A percentile compares a stretch with the other conserved stretches of the same genome.
Evolutionary conservation across 805 yeast species (phyloP).

Genomic region (Candida ortonii): DNA sequence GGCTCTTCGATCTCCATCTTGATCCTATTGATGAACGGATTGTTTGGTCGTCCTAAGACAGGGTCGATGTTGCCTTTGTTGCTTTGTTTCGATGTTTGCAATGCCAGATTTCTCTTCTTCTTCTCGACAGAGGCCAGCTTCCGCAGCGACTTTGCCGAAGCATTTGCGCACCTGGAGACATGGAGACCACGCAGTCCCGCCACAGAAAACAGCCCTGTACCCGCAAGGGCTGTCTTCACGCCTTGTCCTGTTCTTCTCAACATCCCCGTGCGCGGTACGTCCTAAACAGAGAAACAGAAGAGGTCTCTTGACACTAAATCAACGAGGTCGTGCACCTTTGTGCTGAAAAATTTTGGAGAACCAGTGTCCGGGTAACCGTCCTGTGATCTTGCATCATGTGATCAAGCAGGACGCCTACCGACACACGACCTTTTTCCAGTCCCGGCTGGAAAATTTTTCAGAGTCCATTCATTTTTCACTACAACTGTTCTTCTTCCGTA

Average conservation of each 20-base stretch:
- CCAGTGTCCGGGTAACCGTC: not conserved
- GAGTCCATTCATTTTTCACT: too few relatives aligned
- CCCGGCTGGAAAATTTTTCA: conserved; percentile 8
- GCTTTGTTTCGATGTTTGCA: conserved; percentile 13
- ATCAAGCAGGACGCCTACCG: too few relatives aligned
- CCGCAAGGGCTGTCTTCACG: too few relatives aligned
- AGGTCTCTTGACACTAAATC: too few relatives aligned
- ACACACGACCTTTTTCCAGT: too few relatives aligned
- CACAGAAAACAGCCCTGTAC: too few relatives aligned
- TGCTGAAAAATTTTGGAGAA: not conserved
- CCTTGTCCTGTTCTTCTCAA: too few relatives aligned
- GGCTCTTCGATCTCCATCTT: conserved; percentile 66
- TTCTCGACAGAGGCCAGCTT: conserved; percentile 14
- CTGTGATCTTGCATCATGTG: too few relatives aligned
- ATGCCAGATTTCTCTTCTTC: conserved; percentile 18
- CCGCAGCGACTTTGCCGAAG: conserved; percentile 13
- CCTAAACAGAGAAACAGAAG: too few relatives aligned
- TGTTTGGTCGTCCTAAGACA: conserved; percentile 68
- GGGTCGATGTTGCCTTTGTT: conserved; percentile 62
- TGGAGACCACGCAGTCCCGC: conserved; percentile 13
- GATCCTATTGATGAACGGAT: conserved; percentile 67
- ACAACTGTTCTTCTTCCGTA: too few relatives aligned
- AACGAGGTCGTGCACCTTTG: too few relatives aligned
- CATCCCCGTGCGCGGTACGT: too few relatives aligned
- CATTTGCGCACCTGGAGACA: conserved; percentile 7